These are phyloP conservation scores for Rhododendron simsii DNA, from an alignment of 148 eudicot genomes.

Conservation along the genomic window DNA sequence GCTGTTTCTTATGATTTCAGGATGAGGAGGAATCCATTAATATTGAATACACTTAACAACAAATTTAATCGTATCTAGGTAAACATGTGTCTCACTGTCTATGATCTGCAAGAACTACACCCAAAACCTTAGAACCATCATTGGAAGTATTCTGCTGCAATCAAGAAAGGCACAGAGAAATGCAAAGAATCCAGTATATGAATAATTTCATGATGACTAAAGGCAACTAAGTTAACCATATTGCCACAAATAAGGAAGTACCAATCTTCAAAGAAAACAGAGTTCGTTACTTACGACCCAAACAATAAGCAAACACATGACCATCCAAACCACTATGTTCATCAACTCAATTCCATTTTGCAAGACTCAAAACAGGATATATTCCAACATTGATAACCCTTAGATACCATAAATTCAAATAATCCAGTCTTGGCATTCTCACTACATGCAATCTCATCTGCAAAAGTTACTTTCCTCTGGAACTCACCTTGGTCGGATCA, in stretches of 20 bases:
- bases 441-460: not conserved
- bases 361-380: not conserved
- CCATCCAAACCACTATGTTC: not conserved
- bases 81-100: not conserved
- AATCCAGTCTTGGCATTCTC: not conserved
- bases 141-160: not conserved
- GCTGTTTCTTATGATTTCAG: not conserved
- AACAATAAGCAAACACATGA: not conserved
- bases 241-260: not conserved
- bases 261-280: not conserved
- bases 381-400: not conserved
- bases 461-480: not conserved
- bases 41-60: not conserved
- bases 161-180: not conserved
- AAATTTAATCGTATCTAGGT: not conserved
- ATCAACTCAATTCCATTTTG: not conserved
- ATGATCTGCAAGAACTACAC: not conserved
- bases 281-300: not conserved
- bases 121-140: not conserved
- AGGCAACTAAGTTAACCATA: not conserved
- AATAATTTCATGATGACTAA: not conserved
- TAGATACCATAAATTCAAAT: not conserved
- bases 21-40: not conserved
- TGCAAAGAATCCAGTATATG: not conserved
- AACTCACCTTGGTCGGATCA: conserved; percentile 54